Base-by-base conservation (phyloP, 257 asterid species). In the Capsicum pubescens region DNA sequence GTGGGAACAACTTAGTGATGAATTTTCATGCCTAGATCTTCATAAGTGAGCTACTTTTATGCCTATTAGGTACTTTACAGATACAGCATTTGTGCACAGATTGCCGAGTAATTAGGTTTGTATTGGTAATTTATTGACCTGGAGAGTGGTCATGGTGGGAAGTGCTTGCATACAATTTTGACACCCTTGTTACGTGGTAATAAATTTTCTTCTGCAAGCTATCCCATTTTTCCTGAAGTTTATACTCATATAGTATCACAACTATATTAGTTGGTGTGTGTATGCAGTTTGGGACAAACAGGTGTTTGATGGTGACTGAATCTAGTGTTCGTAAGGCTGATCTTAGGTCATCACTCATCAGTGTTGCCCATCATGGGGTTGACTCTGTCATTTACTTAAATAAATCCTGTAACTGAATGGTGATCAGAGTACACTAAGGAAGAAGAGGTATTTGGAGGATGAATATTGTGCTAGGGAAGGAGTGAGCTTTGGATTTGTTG, bases 1-100 rank as follows among this genome's bases (percentile, higher is more conserved):
- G 42, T 77, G 17, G 82, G 82, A 77, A 32, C 14, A 8, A 77
- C 72, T 66, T 66, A 77, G 64, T 77, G 61, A 77, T 77, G 64
- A 54, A 54, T 26, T 77, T 76, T 77, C 16, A 77, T 26, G 26
- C 32, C 82, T 77, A 54, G 42, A 77, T 77, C 64, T 77, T 77
- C 82, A 77, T 9, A 14, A 77, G 32, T 77, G 13, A 55, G 64
- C 64, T 77, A 77, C 15, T 32, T 19, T 74, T 74, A 74, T 74
- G 46, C 81, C 21, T 13, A 74, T 7, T 50, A 50, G 42, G 81
- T 42, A 16, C 44, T 74, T 50, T 50, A 50, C 61, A 74, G 32
- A 26, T 26, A 26, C 32, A 26, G 48, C 15, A 52, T 57, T 26
- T 26, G 46, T 26, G 64, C 50, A 14, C 82, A 77, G 48, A 77